Base-by-base conservation (phyloP, 768 basidiomycete genomes). In the Amanita polypyramis region DNA sequence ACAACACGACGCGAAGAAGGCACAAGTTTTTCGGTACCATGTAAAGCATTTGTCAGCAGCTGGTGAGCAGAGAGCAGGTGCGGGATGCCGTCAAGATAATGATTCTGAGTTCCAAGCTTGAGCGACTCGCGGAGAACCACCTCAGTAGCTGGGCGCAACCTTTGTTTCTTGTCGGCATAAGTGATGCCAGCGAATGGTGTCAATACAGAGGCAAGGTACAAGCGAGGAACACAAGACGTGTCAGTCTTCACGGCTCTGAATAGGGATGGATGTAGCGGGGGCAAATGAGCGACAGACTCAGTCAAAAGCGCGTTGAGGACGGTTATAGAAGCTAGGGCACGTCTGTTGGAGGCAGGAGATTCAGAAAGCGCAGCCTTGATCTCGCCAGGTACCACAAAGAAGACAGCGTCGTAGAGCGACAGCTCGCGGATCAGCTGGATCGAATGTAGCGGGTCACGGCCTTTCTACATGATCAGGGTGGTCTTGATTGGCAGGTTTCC, bases 121-220 rank as follows among this genome's bases (percentile, higher is more conserved):
- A 96, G 64, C 5, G 87, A 86, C 40, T 95, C 88, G 41, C 85
- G 75, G 29, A 97, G 74, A 23, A 82, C 80, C 25, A 77, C 77
- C 46, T 86, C 81, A 4, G 82, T 72, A 0, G 79, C 76, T 5
- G 73, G 68, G 8, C 75, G 66, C 0, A 60, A 58, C 55, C 77
- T 87, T 39, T 79, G 76, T 62, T 89, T 92, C 51, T 70, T 68
- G 52, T 85, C 80, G 12, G 52, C 58, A 56, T 80, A 86, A 3
- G 72, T 76, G 12, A 84, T 60, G 4, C 66, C 70, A 19, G 70
- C 60, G 51, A 80, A 91, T 0, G 93, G 91, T 2, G 79, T 77
- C n/a, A 94, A 67, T 5, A 79, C 74, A 4, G 83, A 73, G 0
- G 87, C 85, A 27, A 97, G 74, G 65, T 76, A 95, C n/a, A 98